These are phyloP conservation scores for Talaromyces sp. DNA, from an alignment of 2,329 filamentous ascomycete genomes.

Conservation along the genomic window DNA sequence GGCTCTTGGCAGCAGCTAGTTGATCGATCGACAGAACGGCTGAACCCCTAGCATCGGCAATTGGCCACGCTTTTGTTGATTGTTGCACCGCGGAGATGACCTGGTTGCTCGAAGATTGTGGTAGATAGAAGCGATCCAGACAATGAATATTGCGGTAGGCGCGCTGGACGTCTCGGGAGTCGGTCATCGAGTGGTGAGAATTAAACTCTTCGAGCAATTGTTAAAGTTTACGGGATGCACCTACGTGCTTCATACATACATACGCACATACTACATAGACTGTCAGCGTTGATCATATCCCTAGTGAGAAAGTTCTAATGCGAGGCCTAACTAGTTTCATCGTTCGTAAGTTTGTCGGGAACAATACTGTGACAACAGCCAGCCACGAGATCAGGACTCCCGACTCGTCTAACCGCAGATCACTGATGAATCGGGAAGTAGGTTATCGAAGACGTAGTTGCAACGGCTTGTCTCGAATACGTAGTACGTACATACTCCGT, in stretches of 20 bases:
- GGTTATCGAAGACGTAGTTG: neutral
- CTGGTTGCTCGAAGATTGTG: neutral
- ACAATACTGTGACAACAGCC: neutral
- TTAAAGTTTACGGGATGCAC: neutral
- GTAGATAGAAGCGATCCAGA: too few species aligned
- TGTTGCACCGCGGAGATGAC: conserved; percentile 3
- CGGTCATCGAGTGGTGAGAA: neutral
- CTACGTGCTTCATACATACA: neutral
- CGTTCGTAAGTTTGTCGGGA: neutral
- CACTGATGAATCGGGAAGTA: neutral
- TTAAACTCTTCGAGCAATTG: neutral
- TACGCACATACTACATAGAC: neutral
- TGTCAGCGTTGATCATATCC: neutral
- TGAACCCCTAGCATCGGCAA: conserved; percentile 5
- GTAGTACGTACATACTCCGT: neutral
- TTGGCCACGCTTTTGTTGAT: neutral
- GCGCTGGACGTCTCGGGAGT: neutral
- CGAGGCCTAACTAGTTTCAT: neutral
- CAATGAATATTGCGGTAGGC: neutral
- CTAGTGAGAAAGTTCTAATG: neutral
- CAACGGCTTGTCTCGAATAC: neutral
- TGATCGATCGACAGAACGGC: conserved; percentile 5
- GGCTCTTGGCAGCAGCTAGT: conserved; percentile 11
- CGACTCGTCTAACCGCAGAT: neutral
- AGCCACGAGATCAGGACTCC: neutral